A percentile compares a stretch with the other conserved stretches of the same genome.
Conservation (phyloP, 148 eudicot genomes). For the Cornus florida region DNA sequence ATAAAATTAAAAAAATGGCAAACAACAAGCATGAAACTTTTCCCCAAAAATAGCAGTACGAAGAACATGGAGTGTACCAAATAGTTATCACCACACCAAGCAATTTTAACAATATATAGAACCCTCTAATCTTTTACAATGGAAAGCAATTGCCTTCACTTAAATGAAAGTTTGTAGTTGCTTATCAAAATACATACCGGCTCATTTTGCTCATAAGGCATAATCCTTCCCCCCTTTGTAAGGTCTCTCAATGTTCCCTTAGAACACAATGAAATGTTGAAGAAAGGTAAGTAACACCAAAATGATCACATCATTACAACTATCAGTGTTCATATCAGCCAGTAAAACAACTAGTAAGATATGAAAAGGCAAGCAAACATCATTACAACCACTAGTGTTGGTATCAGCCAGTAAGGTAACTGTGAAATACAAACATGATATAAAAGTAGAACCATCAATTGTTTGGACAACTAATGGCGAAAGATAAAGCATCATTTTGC, state of each 20-base stretch:
- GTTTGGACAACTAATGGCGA: neutral
- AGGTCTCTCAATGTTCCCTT: constrained; percentile 53
- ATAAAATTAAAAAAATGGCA: neutral
- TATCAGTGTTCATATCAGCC: neutral
- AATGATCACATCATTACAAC: neutral
- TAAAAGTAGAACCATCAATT: neutral
- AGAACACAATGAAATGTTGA: constrained; percentile 11
- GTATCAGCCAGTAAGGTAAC: neutral
- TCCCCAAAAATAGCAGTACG: neutral
- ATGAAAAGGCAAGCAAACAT: neutral
- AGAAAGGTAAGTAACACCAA: neutral
- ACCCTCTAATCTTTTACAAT: neutral
- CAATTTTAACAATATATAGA: neutral
- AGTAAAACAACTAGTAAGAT: too few relatives aligned
- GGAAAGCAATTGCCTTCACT: neutral
- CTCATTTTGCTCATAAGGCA: constrained; percentile 27
- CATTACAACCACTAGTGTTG: neutral
- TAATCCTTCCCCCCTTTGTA: constrained; percentile 31
- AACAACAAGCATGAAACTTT: neutral
- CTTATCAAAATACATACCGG: constrained; percentile 24
- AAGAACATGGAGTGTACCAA: neutral
- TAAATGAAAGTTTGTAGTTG: neutral
- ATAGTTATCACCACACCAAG: neutral
- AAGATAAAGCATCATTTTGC: neutral
- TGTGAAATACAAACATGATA: neutral